Evolutionary conservation across 805 yeast species (phyloP).

Genomic region (Candida boleticola): DNA sequence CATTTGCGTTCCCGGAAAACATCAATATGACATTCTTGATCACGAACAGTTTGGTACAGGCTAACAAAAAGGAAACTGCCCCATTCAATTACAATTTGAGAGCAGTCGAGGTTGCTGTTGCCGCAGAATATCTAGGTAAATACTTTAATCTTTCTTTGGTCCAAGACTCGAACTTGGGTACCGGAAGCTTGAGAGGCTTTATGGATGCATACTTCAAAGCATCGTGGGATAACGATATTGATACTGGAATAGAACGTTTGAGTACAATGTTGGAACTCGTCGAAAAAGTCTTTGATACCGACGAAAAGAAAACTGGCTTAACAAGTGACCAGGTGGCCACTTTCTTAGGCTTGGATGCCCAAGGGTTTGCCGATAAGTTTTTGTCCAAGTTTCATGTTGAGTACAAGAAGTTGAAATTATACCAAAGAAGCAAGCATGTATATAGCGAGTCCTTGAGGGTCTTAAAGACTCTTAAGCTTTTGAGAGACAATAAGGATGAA

Average conservation of each 20-base stretch:
- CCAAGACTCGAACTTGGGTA: slow-evolving; percentile 49
- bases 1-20: slow-evolving; percentile 53
- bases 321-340: slow-evolving; percentile 47
- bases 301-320: slow-evolving; percentile 43
- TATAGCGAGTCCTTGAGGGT: slow-evolving; percentile 62
- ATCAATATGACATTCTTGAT: slow-evolving; percentile 52
- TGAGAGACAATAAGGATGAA: slow-evolving; percentile 19
- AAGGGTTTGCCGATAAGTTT: slow-evolving; percentile 44
- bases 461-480: slow-evolving; percentile 43
- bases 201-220: slow-evolving; percentile 47
- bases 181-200: slow-evolving; percentile 65
- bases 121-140: slow-evolving; percentile 57
- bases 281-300: slow-evolving; percentile 35
- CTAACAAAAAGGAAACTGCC: slow-evolving; percentile 69
- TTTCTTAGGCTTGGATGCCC: slow-evolving; percentile 39
- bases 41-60: slow-evolving; percentile 59
- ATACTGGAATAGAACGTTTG: slow-evolving; percentile 40
- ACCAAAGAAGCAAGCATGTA: slow-evolving; percentile 61
- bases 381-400: slow-evolving; percentile 55
- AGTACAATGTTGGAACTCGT: slow-evolving; percentile 40
- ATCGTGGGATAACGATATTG: slow-evolving; percentile 45
- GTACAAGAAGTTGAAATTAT: slow-evolving; percentile 53
- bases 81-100: slow-evolving; percentile 68
- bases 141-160: slow-evolving; percentile 41
- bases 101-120: slow-evolving; percentile 70